These are phyloP conservation scores for Auricularia sp. DNA, from an alignment of 768 basidiomycete species.

Conservation along the genomic window DNA sequence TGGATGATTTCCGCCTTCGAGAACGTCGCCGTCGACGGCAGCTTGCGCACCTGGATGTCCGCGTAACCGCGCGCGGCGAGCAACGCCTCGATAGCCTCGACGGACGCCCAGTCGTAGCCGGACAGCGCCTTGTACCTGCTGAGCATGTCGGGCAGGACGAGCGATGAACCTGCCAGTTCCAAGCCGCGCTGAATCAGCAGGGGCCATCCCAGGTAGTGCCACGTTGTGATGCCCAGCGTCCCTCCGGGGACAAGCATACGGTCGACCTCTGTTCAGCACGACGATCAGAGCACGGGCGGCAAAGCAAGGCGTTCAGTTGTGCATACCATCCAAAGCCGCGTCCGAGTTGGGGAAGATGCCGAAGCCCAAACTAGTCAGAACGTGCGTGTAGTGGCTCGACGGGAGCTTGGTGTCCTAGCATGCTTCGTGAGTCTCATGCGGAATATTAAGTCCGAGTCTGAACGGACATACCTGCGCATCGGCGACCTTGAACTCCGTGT, in stretches of 20 bases:
- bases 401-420: not conserved
- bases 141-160: not conserved
- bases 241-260: not conserved
- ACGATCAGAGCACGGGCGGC: no score
- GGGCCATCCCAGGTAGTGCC: not conserved
- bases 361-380: not conserved
- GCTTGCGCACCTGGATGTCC: not conserved
- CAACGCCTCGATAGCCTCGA: not conserved
- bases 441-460: not conserved
- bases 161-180: not conserved
- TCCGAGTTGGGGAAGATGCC: conserved; percentile 2
- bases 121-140: not conserved
- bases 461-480: not conserved
- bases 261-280: not conserved
- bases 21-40: not conserved
- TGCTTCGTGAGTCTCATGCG: not conserved
- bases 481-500: not conserved
- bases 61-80: not conserved
- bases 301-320: not conserved
- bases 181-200: not conserved
- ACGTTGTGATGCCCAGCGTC: not conserved
- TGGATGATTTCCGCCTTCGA: not conserved
- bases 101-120: conserved; percentile 1
- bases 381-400: not conserved
- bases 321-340: not conserved